These are phyloP conservation scores for Pelargonium myrrhifolium DNA, from an alignment of 441 rosid species.

Conservation along the genomic window DNA sequence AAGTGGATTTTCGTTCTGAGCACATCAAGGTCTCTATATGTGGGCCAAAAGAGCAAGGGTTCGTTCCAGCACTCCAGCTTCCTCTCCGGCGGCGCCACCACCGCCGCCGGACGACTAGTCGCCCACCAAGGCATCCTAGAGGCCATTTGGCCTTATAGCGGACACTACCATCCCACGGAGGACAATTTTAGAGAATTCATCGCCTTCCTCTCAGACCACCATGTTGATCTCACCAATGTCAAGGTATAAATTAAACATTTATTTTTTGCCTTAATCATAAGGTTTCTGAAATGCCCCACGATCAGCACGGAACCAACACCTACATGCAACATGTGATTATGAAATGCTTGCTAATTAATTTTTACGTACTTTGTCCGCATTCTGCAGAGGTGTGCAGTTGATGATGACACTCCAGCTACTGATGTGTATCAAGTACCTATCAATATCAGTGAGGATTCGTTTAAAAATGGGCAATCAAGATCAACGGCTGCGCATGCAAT, in stretches of 20 bases:
- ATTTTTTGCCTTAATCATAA: too few relatives aligned
- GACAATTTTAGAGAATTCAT: conserved; percentile 77
- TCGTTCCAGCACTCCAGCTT: conserved; percentile 84
- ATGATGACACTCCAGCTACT: conserved; percentile 38
- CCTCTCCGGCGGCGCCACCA: conserved; percentile 71
- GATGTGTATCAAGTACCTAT: conserved; percentile 24
- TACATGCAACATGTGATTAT: too few relatives aligned
- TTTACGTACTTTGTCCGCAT: too few relatives aligned
- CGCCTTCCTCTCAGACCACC: conserved; percentile 48
- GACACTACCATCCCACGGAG: conserved; percentile 89
- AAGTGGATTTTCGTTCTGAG: conserved; percentile 86
- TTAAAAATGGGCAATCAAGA: conserved; percentile 2
- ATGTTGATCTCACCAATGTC: conserved; percentile 70
- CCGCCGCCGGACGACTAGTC: conserved; percentile 74
- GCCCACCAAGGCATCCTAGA: conserved; percentile 60
- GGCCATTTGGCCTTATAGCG: conserved; percentile 97
- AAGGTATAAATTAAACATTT: conserved; percentile 58
- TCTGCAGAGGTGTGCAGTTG: conserved; percentile 53
- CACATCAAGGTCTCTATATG: conserved; percentile 60
- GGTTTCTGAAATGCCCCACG: too few relatives aligned
- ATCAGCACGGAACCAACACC: too few relatives aligned
- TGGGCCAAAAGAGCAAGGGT: conserved; percentile 84
- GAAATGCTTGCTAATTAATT: not conserved
- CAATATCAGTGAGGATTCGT: conserved; percentile 17
- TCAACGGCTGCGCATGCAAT: not conserved